Conservation (phyloP, 805 yeast genomes). For the Lipomyces spencermartinsiae region DNA sequence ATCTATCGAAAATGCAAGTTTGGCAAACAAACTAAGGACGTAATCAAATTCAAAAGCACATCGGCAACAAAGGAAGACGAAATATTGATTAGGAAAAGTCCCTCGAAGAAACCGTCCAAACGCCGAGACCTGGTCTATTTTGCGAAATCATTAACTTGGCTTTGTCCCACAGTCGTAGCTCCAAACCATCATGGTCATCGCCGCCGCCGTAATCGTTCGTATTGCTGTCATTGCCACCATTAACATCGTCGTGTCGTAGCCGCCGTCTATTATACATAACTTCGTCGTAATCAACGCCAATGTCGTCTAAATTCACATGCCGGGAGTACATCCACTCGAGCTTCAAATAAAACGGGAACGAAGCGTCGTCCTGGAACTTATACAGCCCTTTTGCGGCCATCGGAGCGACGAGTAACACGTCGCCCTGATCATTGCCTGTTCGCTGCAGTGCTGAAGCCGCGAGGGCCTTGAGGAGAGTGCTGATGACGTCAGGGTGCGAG, state of each 20-base stretch:
- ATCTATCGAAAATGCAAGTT: background rate
- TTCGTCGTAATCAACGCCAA: constrained; percentile 28
- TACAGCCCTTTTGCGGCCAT: constrained; percentile 34
- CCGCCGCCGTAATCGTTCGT: background rate
- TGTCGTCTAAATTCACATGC: constrained; percentile 38
- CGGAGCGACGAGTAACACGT: constrained; percentile 45
- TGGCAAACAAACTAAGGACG: background rate
- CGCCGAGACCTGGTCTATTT: constrained; percentile 37
- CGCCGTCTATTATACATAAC: constrained; percentile 10
- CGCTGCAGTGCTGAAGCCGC: constrained; percentile 13
- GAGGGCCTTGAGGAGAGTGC: constrained; percentile 38
- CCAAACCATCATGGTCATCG: background rate
- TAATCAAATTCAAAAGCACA: background rate
- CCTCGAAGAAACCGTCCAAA: constrained; percentile 27
- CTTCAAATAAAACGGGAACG: constrained; percentile 13
- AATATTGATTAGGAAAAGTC: background rate
- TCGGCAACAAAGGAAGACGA: background rate
- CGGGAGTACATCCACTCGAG: constrained; percentile 24
- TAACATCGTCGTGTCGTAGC: background rate
- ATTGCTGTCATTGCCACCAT: background rate
- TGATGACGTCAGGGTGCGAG: constrained; percentile 44
- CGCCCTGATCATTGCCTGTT: background rate
- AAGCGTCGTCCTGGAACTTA: constrained; percentile 11
- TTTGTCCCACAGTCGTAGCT: constrained; percentile 19
- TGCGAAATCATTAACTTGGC: constrained; percentile 12